Evolutionary conservation across 148 eudicot species (phyloP).

Genomic region (Camellia lanceoleosa): DNA sequence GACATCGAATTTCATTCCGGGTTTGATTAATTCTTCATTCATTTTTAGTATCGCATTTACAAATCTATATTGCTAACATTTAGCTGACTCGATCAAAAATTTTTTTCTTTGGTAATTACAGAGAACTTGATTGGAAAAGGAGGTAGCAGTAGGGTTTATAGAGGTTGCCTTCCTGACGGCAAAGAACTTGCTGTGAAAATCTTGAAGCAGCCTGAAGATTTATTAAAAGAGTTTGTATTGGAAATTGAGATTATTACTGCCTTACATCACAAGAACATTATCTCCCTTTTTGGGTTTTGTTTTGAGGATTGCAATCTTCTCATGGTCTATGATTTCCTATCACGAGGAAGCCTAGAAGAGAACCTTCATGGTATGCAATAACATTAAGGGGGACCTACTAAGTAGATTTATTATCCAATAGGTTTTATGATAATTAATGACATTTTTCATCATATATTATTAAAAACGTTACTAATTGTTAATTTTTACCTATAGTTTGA

Average conservation of each 20-base stretch:
- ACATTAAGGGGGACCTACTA: too few relatives aligned
- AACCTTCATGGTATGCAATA: slow-evolving; percentile 65
- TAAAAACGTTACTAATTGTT: too few relatives aligned
- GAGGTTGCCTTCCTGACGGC: slow-evolving; percentile 73
- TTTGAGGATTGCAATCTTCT: slow-evolving; percentile 58
- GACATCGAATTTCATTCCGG: slow-evolving; percentile 61
- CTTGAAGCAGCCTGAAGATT: slow-evolving; percentile 70
- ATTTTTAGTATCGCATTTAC: background rate
- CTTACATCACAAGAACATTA: slow-evolving; percentile 72
- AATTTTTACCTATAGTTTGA: too few relatives aligned
- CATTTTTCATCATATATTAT: too few relatives aligned
- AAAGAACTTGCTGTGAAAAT: slow-evolving; percentile 90
- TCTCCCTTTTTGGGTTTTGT: slow-evolving; percentile 77
- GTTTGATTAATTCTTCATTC: slow-evolving; percentile 32
- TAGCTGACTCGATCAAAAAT: background rate
- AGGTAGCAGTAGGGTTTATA: slow-evolving; percentile 79
- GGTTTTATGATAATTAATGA: too few relatives aligned
- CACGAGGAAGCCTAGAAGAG: slow-evolving; percentile 90
- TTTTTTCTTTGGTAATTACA: slow-evolving; percentile 23
- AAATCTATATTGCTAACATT: background rate
- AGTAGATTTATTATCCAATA: too few relatives aligned
- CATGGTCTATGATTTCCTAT: slow-evolving; percentile 72
- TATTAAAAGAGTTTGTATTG: slow-evolving; percentile 57
- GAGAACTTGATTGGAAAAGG: slow-evolving; percentile 82
- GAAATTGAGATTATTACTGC: slow-evolving; percentile 87